These are phyloP conservation scores for Aphanoascus verrucosus DNA, from an alignment of 2,329 filamentous ascomycete species.

Conservation along the genomic window DNA sequence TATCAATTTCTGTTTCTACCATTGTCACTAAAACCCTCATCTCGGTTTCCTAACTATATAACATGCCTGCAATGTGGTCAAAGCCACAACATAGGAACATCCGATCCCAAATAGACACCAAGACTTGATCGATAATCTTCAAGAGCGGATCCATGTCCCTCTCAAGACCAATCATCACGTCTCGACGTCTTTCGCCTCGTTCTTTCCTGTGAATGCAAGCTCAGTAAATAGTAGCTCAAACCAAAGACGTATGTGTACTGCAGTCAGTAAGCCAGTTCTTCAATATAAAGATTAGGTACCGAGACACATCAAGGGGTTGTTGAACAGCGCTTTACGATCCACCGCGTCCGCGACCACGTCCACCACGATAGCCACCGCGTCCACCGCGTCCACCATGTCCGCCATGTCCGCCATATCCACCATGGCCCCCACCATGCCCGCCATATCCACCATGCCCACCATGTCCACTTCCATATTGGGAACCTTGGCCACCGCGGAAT, in stretches of 20 bases:
- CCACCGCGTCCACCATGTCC: constrained; percentile 13
- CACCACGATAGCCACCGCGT: constrained; percentile 8
- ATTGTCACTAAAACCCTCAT: neutral
- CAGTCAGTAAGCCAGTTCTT: neutral
- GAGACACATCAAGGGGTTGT: neutral
- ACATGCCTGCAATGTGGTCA: neutral
- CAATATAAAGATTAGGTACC: neutral
- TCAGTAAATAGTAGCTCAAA: neutral
- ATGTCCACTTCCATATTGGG: constrained; percentile 5
- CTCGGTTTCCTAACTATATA: neutral
- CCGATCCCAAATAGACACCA: neutral
- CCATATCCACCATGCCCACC: constrained; percentile 11
- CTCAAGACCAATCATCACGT: too few relatives aligned
- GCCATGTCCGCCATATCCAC: constrained; percentile 1
- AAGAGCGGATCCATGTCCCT: neutral
- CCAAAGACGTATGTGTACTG: neutral
- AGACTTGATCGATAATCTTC: neutral
- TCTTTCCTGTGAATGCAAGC: neutral
- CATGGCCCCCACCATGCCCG: constrained; percentile 4
- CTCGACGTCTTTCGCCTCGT: neutral
- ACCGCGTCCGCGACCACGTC: neutral
- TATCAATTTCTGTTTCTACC: neutral
- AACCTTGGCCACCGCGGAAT: constrained; percentile 8
- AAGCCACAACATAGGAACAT: neutral
- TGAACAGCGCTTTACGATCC: neutral